Evolutionary conservation across 176 grass and related monocot species (phyloP), one percentile per base, ranked within the genome.

Genomic region (Oryza glumipatula): DNA sequence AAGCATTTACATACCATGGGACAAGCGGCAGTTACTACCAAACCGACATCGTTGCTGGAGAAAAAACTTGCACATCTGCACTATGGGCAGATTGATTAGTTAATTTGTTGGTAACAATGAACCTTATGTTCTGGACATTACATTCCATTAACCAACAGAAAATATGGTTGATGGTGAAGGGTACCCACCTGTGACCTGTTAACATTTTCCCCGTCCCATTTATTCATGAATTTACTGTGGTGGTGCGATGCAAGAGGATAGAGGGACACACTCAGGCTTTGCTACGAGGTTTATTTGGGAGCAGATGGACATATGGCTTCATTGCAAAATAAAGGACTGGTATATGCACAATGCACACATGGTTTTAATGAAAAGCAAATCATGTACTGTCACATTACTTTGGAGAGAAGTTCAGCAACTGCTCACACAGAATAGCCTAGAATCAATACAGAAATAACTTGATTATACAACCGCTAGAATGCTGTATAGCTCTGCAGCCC

Each of bases 31-130:
- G 85, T 91, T 98, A 86, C 87, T 93, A 89, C 82, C 93, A 89
- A 95, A 98, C 70, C 93, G 89, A 90, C 96, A 98, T 93, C 96
- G 90, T 85, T 98, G 93, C 83, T 98, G 96, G 75, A 90, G 96
- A 93, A 98, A 98, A 87, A 98, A 98, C 93, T 92, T 95, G 89
- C 96, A 98, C 91, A 94, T 98, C 96, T 98, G 91, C 87, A 86
- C 78, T 91, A 88, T 36, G 86, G 70, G 77, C 72, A 78, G 78
- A 90, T 63, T 79, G 88, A 85, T 97, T 92, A 94, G 86, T 92
- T 83, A 49, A 68, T 83, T 68, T 76, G 73, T 30, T 61, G 49
- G 72, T 45, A 80, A 65, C 4, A 86, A 11, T 16, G 66, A 3
- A 4, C 17, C 74, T 2, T 68, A 28, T 19, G 44, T 81, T 65